These are phyloP conservation scores for Agrocybe pediades DNA, from an alignment of 768 basidiomycete species.

Conservation along the genomic window DNA sequence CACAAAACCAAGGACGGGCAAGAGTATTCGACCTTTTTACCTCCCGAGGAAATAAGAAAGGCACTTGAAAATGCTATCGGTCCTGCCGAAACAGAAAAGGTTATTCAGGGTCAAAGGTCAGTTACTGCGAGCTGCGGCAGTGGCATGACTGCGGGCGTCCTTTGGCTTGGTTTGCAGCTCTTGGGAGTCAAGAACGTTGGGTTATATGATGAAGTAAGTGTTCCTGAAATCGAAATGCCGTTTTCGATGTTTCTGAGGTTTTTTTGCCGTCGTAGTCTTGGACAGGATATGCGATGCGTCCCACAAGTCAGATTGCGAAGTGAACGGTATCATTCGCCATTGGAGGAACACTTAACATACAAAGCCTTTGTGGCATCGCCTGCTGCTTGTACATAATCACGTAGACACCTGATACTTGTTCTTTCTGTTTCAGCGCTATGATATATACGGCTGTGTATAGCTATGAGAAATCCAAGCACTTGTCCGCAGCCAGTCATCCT, in stretches of 20 bases:
- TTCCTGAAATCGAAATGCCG: constrained; percentile 3
- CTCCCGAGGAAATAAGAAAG: constrained; percentile 56
- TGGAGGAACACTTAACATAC: too few species aligned
- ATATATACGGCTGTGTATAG: too few species aligned
- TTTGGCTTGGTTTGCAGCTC: constrained; percentile 90
- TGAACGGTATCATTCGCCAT: too few species aligned
- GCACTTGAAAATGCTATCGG: constrained; percentile 71
- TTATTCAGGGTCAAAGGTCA: constrained; percentile 59
- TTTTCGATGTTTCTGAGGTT: constrained; percentile 6
- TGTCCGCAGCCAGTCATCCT: too few species aligned
- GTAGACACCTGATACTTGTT: too few species aligned
- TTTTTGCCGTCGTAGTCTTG: constrained; percentile 63
- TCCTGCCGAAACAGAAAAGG: constrained; percentile 47
- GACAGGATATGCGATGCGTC: constrained; percentile 88
- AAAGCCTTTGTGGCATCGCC: too few species aligned
- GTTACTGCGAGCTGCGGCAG: constrained; percentile 88
- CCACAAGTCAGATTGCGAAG: constrained; percentile 74
- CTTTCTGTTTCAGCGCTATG: too few species aligned
- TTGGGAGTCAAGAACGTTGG: constrained; percentile 61
- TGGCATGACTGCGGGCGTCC: constrained; percentile 95
- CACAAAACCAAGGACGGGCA: constrained; percentile 37
- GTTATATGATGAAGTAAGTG: constrained; percentile 91
- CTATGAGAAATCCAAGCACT: too few species aligned
- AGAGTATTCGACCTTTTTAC: constrained; percentile 61
- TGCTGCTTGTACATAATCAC: too few species aligned